These are phyloP conservation scores for Papiliotrema laurentii DNA, from an alignment of 1,284 basidiomycete genomes.

Conservation along the genomic window DNA sequence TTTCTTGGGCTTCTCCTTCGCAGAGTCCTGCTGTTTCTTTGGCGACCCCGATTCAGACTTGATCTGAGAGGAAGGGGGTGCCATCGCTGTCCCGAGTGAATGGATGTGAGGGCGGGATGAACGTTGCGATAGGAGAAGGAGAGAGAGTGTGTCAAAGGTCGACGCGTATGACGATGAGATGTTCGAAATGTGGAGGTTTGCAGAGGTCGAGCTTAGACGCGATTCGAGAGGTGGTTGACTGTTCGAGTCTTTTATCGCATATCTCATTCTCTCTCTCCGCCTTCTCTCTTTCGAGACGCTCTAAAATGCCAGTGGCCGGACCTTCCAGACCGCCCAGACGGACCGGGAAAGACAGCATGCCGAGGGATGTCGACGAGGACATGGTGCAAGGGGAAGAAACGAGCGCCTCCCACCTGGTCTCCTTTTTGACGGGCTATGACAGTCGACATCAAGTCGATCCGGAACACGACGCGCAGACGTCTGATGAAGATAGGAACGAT, in stretches of 20 bases:
- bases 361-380: neutral
- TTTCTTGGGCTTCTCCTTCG: conserved; percentile 8
- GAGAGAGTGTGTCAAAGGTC: neutral
- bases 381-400: conserved; percentile 7
- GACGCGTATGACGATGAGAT: conserved; percentile 2
- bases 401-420: conserved; percentile 37
- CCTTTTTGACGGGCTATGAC: conserved; percentile 42
- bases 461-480: conserved; percentile 15
- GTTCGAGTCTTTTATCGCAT: too few species aligned
- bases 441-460: conserved; percentile 2
- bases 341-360: neutral
- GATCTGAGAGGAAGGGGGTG: conserved; percentile 6
- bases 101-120: neutral
- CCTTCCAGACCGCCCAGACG: neutral
- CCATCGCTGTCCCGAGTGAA: too few species aligned
- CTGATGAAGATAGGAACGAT: conserved; percentile 19
- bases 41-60: conserved; percentile 4
- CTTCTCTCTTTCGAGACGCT: neutral
- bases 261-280: neutral
- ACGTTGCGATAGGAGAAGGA: neutral
- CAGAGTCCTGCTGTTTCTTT: conserved; percentile 8
- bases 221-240: too few species aligned
- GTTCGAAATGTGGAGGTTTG: neutral
- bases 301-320: neutral
- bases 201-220: neutral